These are phyloP conservation scores for Nannizziopsis arthrosporioides DNA, from an alignment of 2,329 filamentous ascomycete species.

Conservation along the genomic window DNA sequence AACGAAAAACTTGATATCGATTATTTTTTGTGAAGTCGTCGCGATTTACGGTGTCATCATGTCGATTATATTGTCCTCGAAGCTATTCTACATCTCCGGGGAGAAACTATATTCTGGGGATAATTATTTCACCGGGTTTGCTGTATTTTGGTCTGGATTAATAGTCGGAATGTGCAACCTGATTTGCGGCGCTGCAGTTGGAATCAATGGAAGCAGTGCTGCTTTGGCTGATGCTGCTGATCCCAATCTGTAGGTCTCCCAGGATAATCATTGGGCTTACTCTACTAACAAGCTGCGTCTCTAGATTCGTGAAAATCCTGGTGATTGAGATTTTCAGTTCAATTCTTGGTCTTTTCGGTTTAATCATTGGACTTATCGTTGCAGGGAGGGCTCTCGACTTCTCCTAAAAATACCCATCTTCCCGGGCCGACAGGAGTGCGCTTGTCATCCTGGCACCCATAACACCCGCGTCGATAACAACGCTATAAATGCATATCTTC, in stretches of 20 bases:
- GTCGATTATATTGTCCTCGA: constrained; percentile 94
- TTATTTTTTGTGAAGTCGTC: constrained; percentile 99
- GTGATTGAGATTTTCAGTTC: constrained; percentile 99
- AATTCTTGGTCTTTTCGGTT: constrained; percentile 85
- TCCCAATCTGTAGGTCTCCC: constrained; percentile 59
- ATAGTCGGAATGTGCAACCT: constrained; percentile 94
- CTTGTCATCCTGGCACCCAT: neutral
- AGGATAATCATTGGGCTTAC: neutral
- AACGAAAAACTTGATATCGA: constrained; percentile 98
- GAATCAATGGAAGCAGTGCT: constrained; percentile 95
- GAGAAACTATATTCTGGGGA: constrained; percentile 58
- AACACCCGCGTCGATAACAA: neutral
- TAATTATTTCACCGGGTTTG: constrained; percentile 89
- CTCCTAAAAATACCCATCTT: constrained; percentile 16
- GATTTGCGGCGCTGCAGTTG: constrained; percentile 89
- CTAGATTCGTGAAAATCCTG: constrained; percentile 92
- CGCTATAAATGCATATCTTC: neutral
- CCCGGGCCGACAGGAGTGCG: neutral
- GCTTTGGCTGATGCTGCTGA: constrained; percentile 94
- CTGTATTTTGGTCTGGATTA: constrained; percentile 88
- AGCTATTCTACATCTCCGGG: constrained; percentile 56
- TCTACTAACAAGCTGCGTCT: neutral
- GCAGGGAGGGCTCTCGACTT: constrained; percentile 75
- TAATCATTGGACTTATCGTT: constrained; percentile 86
- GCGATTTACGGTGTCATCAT: constrained; percentile 99